phyloP scores from a whole-genome alignment of 1,139 yeast species.

The Torulaspora globosa region DNA sequence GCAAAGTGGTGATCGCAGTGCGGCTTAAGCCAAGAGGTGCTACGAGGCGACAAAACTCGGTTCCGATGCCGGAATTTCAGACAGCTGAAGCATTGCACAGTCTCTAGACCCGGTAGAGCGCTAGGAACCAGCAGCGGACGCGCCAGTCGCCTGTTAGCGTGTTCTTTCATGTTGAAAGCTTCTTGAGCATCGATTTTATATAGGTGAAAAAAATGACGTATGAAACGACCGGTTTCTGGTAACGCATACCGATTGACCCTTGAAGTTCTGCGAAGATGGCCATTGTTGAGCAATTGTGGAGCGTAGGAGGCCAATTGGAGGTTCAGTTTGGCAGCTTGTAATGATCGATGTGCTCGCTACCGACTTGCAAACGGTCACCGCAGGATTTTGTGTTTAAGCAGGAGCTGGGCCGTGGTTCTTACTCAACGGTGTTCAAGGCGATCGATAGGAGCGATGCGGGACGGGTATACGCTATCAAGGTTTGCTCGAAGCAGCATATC shows the following conservation, averaged over 20 bases:
- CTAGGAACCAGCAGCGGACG: too few relatives aligned
- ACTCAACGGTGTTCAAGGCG: slow-evolving; percentile 88
- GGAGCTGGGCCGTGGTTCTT: slow-evolving; percentile 91
- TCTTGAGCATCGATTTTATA: background rate
- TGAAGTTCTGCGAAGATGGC: background rate
- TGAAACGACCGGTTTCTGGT: background rate
- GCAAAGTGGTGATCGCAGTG: background rate
- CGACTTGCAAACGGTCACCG: slow-evolving; percentile 53
- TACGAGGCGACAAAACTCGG: background rate
- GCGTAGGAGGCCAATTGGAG: background rate
- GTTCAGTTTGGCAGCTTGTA: background rate
- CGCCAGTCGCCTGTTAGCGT: background rate
- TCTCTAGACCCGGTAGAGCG: background rate
- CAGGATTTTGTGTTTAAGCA: slow-evolving; percentile 84
- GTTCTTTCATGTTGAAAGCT: background rate
- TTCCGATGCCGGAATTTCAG: background rate
- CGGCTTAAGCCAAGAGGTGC: background rate
- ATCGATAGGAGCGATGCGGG: slow-evolving; percentile 46
- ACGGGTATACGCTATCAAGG: slow-evolving; percentile 77
- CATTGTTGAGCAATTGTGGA: background rate
- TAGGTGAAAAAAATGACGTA: background rate
- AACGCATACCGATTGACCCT: background rate
- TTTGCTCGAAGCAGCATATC: slow-evolving; percentile 87
- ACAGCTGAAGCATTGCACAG: too few relatives aligned
- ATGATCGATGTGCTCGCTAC: slow-evolving; percentile 35